Evolutionary conservation across 305 asterid genomes (phyloP).

Genomic region (Ajuga reptans): DNA sequence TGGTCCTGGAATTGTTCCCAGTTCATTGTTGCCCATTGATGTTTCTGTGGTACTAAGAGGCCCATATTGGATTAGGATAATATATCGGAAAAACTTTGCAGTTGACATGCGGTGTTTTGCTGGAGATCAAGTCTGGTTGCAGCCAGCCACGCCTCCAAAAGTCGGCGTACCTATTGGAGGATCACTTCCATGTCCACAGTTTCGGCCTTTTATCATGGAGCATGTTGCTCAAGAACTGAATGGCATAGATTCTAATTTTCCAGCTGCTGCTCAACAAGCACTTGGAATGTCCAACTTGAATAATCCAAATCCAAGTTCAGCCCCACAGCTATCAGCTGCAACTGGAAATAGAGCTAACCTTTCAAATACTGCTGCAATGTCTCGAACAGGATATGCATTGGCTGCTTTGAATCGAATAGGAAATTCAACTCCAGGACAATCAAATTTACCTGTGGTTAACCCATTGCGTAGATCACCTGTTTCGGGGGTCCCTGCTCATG

Average conservation of each 20-base stretch:
- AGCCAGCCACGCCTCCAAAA: conserved; percentile 99
- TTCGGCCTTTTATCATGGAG: conserved; percentile 98
- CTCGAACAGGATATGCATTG: conserved; percentile 65
- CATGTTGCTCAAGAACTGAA: conserved; percentile 98
- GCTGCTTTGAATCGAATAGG: conserved; percentile 67
- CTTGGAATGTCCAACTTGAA: conserved; percentile 55
- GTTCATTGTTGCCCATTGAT: conserved; percentile 95
- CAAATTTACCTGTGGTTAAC: conserved; percentile 44
- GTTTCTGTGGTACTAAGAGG: conserved; percentile 98
- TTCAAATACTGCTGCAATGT: conserved; percentile 41
- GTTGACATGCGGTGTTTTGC: conserved; percentile 99
- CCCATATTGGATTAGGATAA: conserved; percentile 96
- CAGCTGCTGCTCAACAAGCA: conserved; percentile 71
- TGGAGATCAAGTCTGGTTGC: conserved; percentile 99
- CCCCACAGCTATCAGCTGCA: conserved; percentile 47
- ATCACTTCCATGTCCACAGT: conserved; percentile 97
- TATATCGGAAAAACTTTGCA: conserved; percentile 88
- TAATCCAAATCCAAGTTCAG: conserved; percentile 44
- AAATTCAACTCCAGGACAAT: conserved; percentile 55
- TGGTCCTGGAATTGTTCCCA: conserved; percentile 98
- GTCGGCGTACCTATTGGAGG: conserved; percentile 87
- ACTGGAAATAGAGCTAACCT: conserved; percentile 58
- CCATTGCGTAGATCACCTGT: conserved; percentile 72
- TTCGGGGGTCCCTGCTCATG: conserved; percentile 90
- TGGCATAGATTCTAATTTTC: conserved; percentile 78